These are phyloP conservation scores for Calonectria crousiana DNA, from an alignment of 2,329 filamentous ascomycete genomes.

Conservation along the genomic window DNA sequence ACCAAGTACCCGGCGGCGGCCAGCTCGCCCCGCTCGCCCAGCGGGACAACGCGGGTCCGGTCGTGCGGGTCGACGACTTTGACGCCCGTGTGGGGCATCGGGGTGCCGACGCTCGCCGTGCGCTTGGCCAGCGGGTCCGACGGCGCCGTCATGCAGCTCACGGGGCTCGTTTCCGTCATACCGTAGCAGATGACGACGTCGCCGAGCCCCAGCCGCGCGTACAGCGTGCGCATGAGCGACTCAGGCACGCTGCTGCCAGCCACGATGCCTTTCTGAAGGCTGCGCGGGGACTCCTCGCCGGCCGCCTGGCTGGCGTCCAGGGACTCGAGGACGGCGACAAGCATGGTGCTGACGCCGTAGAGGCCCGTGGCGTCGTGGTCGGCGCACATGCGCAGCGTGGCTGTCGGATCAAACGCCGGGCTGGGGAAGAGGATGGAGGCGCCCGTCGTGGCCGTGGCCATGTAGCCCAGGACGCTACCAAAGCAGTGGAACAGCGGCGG, in stretches of 20 bases:
- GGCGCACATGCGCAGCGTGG: conserved; percentile 71
- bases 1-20: conserved; percentile 87
- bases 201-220: conserved; percentile 78
- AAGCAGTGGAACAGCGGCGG: conserved; percentile 93
- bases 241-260: conserved; percentile 89
- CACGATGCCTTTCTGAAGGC: conserved; percentile 88
- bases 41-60: conserved; percentile 67
- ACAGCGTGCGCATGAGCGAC: conserved; percentile 82
- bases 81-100: conserved; percentile 82
- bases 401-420: conserved; percentile 86
- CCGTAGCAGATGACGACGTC: conserved; percentile 96
- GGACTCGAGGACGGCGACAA: conserved; percentile 85
- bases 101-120: conserved; percentile 80
- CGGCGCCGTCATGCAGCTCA: conserved; percentile 85
- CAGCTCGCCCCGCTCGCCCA: conserved; percentile 81
- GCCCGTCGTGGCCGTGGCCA: conserved; percentile 88
- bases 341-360: conserved; percentile 96
- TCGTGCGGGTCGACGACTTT: conserved; percentile 82
- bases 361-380: conserved; percentile 72
- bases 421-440: conserved; percentile 86
- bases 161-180: conserved; percentile 91
- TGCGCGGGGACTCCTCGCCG: conserved; percentile 34
- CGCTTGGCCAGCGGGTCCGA: conserved; percentile 79
- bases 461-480: conserved; percentile 91
- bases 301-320: conserved; percentile 61